A percentile compares a stretch with the other conserved stretches of the same genome.
These are phyloP conservation scores for Penicillium sp. DNA, from an alignment of 2,329 filamentous ascomycete species.

Conservation along the genomic window DNA sequence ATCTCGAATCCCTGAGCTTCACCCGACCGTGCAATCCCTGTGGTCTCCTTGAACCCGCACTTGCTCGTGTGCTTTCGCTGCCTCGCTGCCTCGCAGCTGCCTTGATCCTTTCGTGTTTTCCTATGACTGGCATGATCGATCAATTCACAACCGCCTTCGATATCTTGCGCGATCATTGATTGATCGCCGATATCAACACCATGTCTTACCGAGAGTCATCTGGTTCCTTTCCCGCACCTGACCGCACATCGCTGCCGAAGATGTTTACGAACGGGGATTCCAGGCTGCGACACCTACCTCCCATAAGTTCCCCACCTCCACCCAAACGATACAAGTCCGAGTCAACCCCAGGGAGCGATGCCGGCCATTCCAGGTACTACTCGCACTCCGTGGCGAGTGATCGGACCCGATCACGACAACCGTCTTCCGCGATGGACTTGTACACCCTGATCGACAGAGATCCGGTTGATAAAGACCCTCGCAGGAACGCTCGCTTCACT, in stretches of 20 bases:
- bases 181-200: not conserved
- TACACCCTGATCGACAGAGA: slow-evolving; percentile 28
- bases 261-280: slow-evolving; percentile 12
- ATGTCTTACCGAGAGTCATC: slow-evolving; percentile 1
- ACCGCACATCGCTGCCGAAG: not conserved
- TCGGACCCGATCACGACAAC: slow-evolving; percentile 26
- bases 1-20: not conserved
- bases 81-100: not conserved
- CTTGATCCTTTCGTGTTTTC: not conserved
- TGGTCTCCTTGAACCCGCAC: not conserved
- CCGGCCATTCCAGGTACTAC: slow-evolving; percentile 19
- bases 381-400: slow-evolving; percentile 24
- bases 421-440: slow-evolving; percentile 32
- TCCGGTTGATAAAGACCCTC: slow-evolving; percentile 16
- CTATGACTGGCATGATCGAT: not conserved
- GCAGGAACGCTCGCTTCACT: slow-evolving; percentile 19
- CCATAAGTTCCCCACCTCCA: slow-evolving; percentile 17
- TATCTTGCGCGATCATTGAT: slow-evolving; percentile 1
- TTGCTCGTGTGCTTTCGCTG: not conserved
- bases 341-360: slow-evolving; percentile 17
- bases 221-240: not conserved
- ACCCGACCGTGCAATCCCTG: not conserved
- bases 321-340: slow-evolving; percentile 22
- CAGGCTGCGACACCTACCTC: slow-evolving; percentile 12
- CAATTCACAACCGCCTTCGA: not conserved